Base-by-base conservation (phyloP, 495 filamentous ascomycete species). In the Achaetomiella virescens region DNA sequence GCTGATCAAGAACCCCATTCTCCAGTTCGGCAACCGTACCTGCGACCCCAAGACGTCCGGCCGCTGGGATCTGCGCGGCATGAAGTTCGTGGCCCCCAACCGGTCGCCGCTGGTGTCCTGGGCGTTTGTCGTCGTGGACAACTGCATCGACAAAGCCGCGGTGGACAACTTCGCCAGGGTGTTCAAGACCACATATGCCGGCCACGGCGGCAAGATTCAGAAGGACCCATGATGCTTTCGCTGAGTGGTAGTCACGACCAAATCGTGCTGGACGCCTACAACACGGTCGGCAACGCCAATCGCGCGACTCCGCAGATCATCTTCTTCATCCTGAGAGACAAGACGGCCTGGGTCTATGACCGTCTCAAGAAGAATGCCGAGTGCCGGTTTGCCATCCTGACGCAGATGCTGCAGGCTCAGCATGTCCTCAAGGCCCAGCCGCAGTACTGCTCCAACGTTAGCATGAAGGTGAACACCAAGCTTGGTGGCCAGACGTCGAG, bases 381-480 rank as follows among this genome's bases (percentile, higher is more conserved):
- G 55, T 90, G 85, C 65, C 83, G 86, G n/a, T 88, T 76, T 55
- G 90, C 86, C 17, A 73, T 90, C 51, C 75, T 86, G 10, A 87
- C 89, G 7, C 92, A 97, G 66, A 69, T 79, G 63, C 5, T 96
- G 7, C 84, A 87, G 60, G 68, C 72, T 12, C 62, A 58, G 0
- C 83, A 91, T 52, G 87, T 89, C 12, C 56, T 63, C 6, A 85
- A 82, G 59, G 74, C 71, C 21, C 74, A 83, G 15, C 72, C 73
- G 1, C 91, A 97, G 68, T 96, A 96, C 70, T 78, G 83, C 56
- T 91, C 87, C 2, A 97, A 97, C 63, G 87, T 96, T 24, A 75
- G 80, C 46, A 90, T 97, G 88, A 98, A 98, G 70, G 79, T 98
- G 53, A 97, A 97, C 62, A 86, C 88, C 15, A 98, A 97, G 72